These are phyloP conservation scores for Aspergillus steynii DNA, from an alignment of 495 filamentous ascomycete species.

Conservation along the genomic window DNA sequence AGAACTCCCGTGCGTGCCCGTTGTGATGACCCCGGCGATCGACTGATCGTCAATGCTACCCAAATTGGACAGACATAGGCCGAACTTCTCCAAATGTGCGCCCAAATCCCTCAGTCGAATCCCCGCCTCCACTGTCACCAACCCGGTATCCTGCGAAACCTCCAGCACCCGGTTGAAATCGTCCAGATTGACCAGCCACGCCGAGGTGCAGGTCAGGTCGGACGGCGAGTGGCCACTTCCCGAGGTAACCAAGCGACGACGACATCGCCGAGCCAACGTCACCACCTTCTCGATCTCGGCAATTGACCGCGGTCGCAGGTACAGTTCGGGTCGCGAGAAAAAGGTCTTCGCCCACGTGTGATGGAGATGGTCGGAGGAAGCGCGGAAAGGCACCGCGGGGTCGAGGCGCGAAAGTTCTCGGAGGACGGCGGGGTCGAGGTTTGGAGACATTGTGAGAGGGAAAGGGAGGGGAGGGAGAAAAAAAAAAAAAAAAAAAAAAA, in stretches of 20 bases:
- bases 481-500: conserved; percentile 18
- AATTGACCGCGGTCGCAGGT: conserved; percentile 75
- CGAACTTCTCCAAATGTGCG: conserved; percentile 64
- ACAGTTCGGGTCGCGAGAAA: conserved; percentile 82
- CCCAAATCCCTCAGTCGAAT: conserved; percentile 76
- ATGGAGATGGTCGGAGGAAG: conserved; percentile 68
- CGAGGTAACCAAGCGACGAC: conserved; percentile 74
- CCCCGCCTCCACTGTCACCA: conserved; percentile 79
- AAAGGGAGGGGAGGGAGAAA: conserved; percentile 3
- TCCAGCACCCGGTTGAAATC: conserved; percentile 69
- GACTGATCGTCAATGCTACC: conserved; percentile 95
- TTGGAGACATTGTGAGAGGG: conserved; percentile 1
- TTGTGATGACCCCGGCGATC: conserved; percentile 88
- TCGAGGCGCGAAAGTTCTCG: conserved; percentile 57
- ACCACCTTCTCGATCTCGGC: conserved; percentile 82
- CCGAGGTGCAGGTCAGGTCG: conserved; percentile 88
- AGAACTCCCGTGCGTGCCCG: conserved; percentile 89
- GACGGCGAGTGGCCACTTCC: conserved; percentile 91
- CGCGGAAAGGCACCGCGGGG: conserved; percentile 72
- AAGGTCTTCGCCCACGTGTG: conserved; percentile 97
- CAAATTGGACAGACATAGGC: conserved; percentile 81
- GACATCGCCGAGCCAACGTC: conserved; percentile 75
- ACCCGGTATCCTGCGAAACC: conserved; percentile 60
- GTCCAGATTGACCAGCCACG: conserved; percentile 94
- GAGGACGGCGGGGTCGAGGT: conserved; percentile 50